Base-by-base conservation (phyloP, 129 eudicot species). In the Tagetes patula region DNA sequence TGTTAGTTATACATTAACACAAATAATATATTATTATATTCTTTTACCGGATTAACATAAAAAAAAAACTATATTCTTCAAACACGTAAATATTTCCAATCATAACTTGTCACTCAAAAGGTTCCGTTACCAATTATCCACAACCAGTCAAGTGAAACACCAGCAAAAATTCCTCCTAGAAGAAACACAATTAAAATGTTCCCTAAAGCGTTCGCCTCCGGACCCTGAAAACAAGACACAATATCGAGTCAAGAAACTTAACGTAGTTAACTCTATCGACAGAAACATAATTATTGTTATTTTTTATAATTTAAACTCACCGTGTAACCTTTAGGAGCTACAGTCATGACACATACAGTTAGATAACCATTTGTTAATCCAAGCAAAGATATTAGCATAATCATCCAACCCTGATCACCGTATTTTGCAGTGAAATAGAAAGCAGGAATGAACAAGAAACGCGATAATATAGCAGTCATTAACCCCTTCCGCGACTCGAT, bases 201-300 rank as follows among this genome's bases (percentile, higher is more conserved):
- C 8, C 96, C 96, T 61, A 89, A 40, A n/a, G 96, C 96, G 54
- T 89, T 89, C 50, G 88, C 89, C 79, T 89, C 96, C 12, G 96
- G 96, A 42, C 92, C 96, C 96, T 89, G 64, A 64, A 70, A 69
- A 52, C 49, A 5, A 53, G 53, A 52, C 33, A 11, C 1, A 27
- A 71, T 20, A 11, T 54, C 12, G 11, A 58, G 41, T 58, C 39
- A 27, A 53, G 7, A 70, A 27, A 36, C 27, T 20, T 20, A 32
- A 7, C 36, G 36, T 8, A 10, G 7, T 12, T 9, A 72, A 50
- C 38, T 37, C 6, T 38, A 8, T 12, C 32, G 6, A 27, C 20
- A 34, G 11, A 46, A 46, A 46, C 2, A 10, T 4, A 42, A 60
- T 34, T 3, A 49, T 1, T 7, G 3, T 53, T 20, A 20, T 71